A percentile compares a stretch with the other conserved stretches of the same genome.
Evolutionary conservation across 176 grass and related monocot genomes (phyloP).

Genomic region (Carex kokanica): DNA sequence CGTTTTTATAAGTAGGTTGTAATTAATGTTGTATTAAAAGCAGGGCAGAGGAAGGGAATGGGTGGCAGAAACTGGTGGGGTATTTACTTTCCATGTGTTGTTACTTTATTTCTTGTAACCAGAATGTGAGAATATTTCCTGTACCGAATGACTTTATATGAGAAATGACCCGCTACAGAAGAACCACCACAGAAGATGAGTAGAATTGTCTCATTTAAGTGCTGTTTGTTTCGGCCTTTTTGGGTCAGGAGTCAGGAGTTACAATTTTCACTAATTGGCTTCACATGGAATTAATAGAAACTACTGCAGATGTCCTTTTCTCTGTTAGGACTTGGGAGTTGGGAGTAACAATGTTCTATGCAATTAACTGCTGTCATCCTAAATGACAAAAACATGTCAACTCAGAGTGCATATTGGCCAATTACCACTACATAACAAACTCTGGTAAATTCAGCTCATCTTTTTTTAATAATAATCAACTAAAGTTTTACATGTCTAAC

Average conservation of each 20-base stretch:
- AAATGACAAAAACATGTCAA: no score
- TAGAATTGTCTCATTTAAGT: not conserved
- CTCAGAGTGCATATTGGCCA: no score
- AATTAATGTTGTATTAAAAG: not conserved
- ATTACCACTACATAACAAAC: no score
- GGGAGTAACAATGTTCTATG: no score
- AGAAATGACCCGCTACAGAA: not conserved
- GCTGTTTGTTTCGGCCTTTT: not conserved
- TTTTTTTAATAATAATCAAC: no score
- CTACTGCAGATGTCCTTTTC: not conserved
- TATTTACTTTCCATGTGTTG: not conserved
- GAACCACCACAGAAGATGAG: not conserved
- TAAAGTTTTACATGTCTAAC: no score
- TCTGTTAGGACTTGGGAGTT: no score
- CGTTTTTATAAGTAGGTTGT: not conserved
- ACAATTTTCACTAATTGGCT: conserved; percentile 6
- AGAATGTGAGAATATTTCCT: not conserved
- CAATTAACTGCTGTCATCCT: no score
- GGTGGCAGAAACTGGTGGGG: not conserved
- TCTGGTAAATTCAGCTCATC: no score
- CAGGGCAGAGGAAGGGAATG: not conserved
- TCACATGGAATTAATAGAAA: not conserved
- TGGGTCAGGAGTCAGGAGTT: not conserved
- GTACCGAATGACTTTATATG: not conserved
- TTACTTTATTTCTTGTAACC: not conserved